Conservation (phyloP, 768 basidiomycete genomes). For the Boletus huronensis region DNA sequence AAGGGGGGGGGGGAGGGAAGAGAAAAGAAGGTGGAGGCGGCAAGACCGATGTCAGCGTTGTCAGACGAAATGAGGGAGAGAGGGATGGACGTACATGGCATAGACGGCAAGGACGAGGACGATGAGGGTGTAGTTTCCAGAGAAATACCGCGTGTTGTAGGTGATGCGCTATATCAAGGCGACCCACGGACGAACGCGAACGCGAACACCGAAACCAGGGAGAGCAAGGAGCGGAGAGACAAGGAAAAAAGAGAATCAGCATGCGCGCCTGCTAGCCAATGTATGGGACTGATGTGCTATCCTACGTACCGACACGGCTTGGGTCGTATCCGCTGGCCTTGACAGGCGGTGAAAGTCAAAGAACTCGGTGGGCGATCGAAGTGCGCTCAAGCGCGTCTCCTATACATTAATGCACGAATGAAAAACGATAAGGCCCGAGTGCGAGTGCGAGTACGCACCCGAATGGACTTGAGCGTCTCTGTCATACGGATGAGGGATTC, state of each 20-base stretch:
- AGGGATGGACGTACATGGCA: slow-evolving; percentile 57
- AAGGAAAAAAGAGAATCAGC: not conserved
- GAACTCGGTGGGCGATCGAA: slow-evolving; percentile 73
- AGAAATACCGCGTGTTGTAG: slow-evolving; percentile 91
- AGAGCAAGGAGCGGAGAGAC: too few species aligned
- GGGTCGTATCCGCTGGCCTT: slow-evolving; percentile 77
- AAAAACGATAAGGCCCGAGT: not conserved
- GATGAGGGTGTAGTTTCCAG: slow-evolving; percentile 86
- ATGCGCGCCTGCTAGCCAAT: not conserved
- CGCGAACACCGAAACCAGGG: too few species aligned
- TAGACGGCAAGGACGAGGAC: slow-evolving; percentile 78
- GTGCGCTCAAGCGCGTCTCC: slow-evolving; percentile 76
- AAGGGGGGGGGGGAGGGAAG: too few species aligned
- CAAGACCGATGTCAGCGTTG: not conserved
- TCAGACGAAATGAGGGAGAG: not conserved
- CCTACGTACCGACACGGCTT: slow-evolving; percentile 64
- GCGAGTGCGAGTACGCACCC: slow-evolving; percentile 42
- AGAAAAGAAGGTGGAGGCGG: not conserved
- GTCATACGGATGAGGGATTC: slow-evolving; percentile 61
- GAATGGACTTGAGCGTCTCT: slow-evolving; percentile 66
- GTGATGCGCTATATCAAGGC: slow-evolving; percentile 69
- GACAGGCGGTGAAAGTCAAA: slow-evolving; percentile 83
- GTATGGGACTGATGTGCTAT: not conserved
- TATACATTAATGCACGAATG: slow-evolving; percentile 26
- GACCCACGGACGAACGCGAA: not conserved